These are phyloP conservation scores for Massarina eburnea DNA, from an alignment of 2,329 filamentous ascomycete genomes.

Conservation along the genomic window DNA sequence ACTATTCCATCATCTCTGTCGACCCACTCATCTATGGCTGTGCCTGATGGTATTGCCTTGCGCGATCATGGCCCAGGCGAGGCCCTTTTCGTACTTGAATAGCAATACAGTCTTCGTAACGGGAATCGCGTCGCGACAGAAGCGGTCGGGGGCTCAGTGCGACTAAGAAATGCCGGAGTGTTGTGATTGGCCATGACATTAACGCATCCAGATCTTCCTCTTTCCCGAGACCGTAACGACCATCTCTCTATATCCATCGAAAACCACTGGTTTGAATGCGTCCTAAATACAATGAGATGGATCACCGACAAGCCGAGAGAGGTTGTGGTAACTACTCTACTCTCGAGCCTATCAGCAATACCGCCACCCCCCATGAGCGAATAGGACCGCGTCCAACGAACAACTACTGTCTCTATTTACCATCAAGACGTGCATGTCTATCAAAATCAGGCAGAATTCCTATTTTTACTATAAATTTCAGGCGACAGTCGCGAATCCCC, in stretches of 20 bases:
- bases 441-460: not conserved
- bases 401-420: not conserved
- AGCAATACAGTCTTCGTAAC: slow-evolving; percentile 19
- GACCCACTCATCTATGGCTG: slow-evolving; percentile 9
- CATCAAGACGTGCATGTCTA: slow-evolving; percentile 3
- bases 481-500: slow-evolving; percentile 6
- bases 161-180: slow-evolving; percentile 12
- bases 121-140: slow-evolving; percentile 18
- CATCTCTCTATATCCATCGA: too few species aligned
- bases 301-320: too few species aligned
- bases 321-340: slow-evolving; percentile 18
- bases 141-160: slow-evolving; percentile 13
- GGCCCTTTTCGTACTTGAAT: slow-evolving; percentile 18
- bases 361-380: too few species aligned
- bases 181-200: too few species aligned
- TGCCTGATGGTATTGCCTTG: slow-evolving; percentile 11
- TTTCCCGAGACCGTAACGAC: slow-evolving; percentile 21
- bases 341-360: too few species aligned
- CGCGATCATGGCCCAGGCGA: slow-evolving; percentile 20
- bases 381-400: not conserved
- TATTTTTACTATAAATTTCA: not conserved
- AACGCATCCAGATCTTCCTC: slow-evolving; percentile 20
- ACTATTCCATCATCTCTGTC: slow-evolving; percentile 3
- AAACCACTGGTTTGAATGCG: too few species aligned
- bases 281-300: too few species aligned